Conservation (phyloP, 495 filamentous ascomycete genomes). For the Neurospora sp. region DNA sequence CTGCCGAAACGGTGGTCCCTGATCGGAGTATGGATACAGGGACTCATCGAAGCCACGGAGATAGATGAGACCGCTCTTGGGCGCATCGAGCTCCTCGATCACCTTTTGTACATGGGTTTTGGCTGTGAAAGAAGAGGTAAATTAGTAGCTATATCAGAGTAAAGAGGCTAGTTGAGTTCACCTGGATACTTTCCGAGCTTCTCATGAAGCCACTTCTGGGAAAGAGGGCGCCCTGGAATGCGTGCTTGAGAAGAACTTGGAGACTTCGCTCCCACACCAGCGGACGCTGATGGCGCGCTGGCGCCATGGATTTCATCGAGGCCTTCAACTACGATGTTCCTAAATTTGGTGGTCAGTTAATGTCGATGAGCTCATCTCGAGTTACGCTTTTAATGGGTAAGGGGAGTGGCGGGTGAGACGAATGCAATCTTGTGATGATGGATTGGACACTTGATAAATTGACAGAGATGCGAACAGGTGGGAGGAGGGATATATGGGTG, state of each 20-base stretch:
- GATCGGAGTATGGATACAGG: constrained; percentile 51
- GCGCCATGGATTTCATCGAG: not conserved
- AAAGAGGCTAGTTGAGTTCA: not conserved
- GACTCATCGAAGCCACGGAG: constrained; percentile 39
- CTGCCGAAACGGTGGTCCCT: constrained; percentile 50
- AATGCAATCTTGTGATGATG: not conserved
- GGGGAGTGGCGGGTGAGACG: not conserved
- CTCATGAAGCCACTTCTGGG: constrained; percentile 8
- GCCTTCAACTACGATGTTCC: constrained; percentile 1
- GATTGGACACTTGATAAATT: not conserved
- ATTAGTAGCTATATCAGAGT: not conserved
- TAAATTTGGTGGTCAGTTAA: not conserved
- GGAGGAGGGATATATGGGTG: not conserved
- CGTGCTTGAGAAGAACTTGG: not conserved
- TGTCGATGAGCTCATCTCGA: not conserved
- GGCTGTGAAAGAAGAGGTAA: constrained; percentile 34
- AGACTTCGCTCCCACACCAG: not conserved
- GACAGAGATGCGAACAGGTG: not conserved
- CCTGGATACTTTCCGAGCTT: constrained; percentile 20
- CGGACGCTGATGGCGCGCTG: not conserved
- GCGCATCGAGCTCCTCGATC: constrained; percentile 50
- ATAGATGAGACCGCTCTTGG: constrained; percentile 50
- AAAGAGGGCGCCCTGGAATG: not conserved
- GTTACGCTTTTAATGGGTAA: not conserved
- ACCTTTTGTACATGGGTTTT: constrained; percentile 73